These are phyloP conservation scores for Saturnispora kantuleensis DNA, from an alignment of 805 yeast species.

Conservation along the genomic window DNA sequence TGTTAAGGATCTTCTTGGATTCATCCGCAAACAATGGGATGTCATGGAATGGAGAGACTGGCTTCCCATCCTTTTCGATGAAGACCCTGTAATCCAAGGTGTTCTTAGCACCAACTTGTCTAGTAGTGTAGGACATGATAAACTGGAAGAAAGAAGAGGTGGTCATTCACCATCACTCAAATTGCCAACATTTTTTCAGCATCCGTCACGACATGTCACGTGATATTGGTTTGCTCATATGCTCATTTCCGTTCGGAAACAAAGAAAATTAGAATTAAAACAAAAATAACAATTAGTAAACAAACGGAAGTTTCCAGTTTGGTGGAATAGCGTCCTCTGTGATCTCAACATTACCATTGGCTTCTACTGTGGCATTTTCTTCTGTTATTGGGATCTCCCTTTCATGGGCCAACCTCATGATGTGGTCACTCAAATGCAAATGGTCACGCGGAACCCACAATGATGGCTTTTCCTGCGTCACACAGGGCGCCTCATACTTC, in stretches of 20 bases:
- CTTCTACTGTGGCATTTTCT: constrained; percentile 47
- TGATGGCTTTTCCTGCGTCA: constrained; percentile 46
- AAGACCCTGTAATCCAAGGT: constrained; percentile 86
- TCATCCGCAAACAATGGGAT: constrained; percentile 89
- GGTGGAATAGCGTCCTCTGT: constrained; percentile 55
- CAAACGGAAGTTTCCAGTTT: constrained; percentile 41
- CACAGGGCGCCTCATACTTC: constrained; percentile 45
- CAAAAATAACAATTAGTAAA: constrained; percentile 3
- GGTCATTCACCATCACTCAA: background rate
- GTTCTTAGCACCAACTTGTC: constrained; percentile 93
- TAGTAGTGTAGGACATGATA: constrained; percentile 69
- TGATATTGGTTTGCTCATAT: background rate
- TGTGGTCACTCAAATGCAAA: no score
- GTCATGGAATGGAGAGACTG: constrained; percentile 92
- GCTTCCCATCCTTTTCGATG: constrained; percentile 89
- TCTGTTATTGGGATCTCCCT: constrained; percentile 48
- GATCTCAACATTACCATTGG: constrained; percentile 43
- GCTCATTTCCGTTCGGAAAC: background rate
- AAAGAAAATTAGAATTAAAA: background rate
- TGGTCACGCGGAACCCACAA: constrained; percentile 66
- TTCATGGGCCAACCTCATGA: constrained; percentile 51
- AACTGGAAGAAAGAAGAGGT: background rate
- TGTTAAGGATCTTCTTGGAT: constrained; percentile 73
- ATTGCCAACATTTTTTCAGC: no score
- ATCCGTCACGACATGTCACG: background rate